Percentiles rank a stretch among this genome's conserved stretches.
phyloP scores from a whole-genome alignment of 805 yeast species.

The Priceomyces fermenticarens region DNA sequence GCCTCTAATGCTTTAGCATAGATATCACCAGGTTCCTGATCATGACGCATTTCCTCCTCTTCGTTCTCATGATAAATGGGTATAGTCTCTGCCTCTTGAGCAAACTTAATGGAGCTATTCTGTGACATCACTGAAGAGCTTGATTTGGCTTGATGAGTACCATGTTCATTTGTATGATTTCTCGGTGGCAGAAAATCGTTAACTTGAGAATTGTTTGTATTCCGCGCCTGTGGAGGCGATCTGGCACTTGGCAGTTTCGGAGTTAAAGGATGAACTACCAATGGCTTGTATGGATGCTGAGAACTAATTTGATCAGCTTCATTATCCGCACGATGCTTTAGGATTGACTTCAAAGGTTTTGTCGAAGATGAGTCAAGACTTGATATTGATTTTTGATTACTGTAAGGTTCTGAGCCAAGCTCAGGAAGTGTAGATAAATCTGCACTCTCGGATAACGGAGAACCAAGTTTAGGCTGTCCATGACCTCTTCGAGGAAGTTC shows the following conservation, averaged over 20 bases:
- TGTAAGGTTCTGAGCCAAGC: background rate
- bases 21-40: constrained; percentile 37
- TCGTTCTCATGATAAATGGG: constrained; percentile 16
- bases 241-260: constrained; percentile 9
- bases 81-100: constrained; percentile 36
- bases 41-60: constrained; percentile 21
- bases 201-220: constrained; percentile 1
- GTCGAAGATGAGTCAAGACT: constrained; percentile 13
- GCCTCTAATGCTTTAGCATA: constrained; percentile 53
- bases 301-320: constrained; percentile 10
- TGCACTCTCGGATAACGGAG: constrained; percentile 4
- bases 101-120: constrained; percentile 35
- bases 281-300: constrained; percentile 18
- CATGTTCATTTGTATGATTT: constrained; percentile 6
- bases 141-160: constrained; percentile 11
- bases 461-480: constrained; percentile 3
- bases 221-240: background rate
- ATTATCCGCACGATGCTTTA: constrained; percentile 20
- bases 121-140: constrained; percentile 13
- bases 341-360: constrained; percentile 33
- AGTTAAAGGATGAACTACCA: constrained; percentile 7
- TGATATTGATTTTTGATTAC: background rate
- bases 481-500: background rate
- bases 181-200: constrained; percentile 5
- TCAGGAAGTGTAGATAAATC: background rate